A percentile compares a stretch with the other conserved stretches of the same genome.
These are phyloP conservation scores for Tetrahymena malaccensis DNA, from an alignment of 73 alveolate species.

Conservation along the genomic window DNA sequence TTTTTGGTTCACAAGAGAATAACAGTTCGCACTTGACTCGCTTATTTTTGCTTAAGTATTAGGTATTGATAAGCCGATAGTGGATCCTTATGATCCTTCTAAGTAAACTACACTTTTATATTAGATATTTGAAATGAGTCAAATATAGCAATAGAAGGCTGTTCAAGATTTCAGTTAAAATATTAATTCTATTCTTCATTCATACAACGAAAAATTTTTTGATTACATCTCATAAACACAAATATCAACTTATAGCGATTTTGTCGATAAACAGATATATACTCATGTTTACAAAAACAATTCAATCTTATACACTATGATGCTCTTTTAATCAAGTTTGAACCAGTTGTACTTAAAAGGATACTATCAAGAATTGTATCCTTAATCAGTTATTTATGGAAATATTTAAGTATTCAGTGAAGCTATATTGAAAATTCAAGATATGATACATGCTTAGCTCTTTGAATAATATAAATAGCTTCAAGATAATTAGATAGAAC, in stretches of 20 bases:
- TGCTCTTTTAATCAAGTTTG: not conserved
- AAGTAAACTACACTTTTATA: not conserved
- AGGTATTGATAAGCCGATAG: not conserved
- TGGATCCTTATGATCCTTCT: not conserved
- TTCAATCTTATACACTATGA: not conserved
- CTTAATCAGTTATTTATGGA: not conserved
- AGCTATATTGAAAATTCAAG: not conserved
- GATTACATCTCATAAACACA: not conserved
- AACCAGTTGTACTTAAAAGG: not conserved
- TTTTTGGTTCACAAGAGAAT: not conserved
- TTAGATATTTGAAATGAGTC: not conserved
- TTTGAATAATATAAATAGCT: not conserved
- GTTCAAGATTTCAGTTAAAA: not conserved
- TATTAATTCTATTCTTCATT: not conserved
- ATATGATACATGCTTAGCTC: not conserved
- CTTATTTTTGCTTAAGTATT: not conserved
- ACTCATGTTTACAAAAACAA: not conserved
- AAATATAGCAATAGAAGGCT: not conserved
- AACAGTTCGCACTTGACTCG: not conserved
- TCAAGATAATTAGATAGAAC: not conserved
- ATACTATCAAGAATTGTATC: not conserved
- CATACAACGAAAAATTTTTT: not conserved
- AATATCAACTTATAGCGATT: not conserved
- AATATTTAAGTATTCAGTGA: too few relatives aligned
- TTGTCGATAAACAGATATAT: not conserved